Conservation (phyloP, 2,329 filamentous ascomycete genomes). For the Aspergillus pseudonomiae region DNA sequence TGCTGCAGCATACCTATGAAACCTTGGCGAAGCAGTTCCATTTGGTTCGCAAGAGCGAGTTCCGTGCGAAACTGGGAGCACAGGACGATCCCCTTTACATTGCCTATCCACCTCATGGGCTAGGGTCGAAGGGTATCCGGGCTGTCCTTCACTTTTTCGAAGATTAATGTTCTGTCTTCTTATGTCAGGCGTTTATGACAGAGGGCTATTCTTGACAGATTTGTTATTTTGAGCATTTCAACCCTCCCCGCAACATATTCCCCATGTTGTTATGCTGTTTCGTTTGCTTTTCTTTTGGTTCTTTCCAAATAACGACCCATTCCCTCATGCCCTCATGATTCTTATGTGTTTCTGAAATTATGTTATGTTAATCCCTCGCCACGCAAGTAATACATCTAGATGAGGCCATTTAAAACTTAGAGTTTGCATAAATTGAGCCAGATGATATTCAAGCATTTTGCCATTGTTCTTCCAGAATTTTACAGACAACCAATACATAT, state of each 20-base stretch:
- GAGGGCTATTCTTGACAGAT: not conserved
- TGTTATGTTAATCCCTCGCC: not conserved
- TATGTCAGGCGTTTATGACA: not conserved
- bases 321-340: not conserved
- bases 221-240: not conserved
- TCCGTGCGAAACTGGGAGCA: slow-evolving; percentile 87
- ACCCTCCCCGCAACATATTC: not conserved
- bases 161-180: slow-evolving; percentile 44
- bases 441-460: not conserved
- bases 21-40: slow-evolving; percentile 80
- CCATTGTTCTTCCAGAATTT: not conserved
- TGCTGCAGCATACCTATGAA: slow-evolving; percentile 80
- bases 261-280: slow-evolving; percentile 6
- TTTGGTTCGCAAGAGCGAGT: slow-evolving; percentile 82
- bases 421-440: not conserved
- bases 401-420: not conserved
- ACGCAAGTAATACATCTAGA: not conserved
- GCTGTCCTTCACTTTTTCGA: slow-evolving; percentile 92
- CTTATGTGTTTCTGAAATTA: not conserved
- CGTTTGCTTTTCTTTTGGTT: slow-evolving; percentile 1
- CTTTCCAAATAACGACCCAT: not conserved
- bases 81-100: slow-evolving; percentile 84
- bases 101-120: slow-evolving; percentile 82
- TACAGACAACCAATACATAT: not conserved
- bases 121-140: slow-evolving; percentile 78